Base-by-base conservation (phyloP, 2,329 filamentous ascomycete species). In the Epicoccum nigrum region DNA sequence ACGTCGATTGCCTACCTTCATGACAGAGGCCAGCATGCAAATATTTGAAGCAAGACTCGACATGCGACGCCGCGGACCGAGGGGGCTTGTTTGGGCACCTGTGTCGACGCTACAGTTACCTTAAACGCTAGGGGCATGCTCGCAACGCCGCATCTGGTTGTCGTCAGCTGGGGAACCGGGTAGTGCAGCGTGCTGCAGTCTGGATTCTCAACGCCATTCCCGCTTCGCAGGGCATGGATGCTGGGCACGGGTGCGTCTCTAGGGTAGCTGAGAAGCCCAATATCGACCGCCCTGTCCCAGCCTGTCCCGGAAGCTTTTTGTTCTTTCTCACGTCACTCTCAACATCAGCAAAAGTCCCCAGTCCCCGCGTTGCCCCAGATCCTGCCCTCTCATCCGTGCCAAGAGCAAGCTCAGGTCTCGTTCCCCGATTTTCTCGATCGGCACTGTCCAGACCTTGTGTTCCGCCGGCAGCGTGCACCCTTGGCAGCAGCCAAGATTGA, bases 401-500 rank as follows among this genome's bases (percentile, higher is more conserved):
- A 25, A 37, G 30, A 16, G 25, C 27, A n/a, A 32, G 17, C 25
- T 20, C 32, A 16, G 43, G 30, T 34, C 16, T 38, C 21, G 38
- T 39, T 25, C 23, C 27, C 16, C 30, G 28, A 49, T 8, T 20
- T 20, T 15, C 16, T 45, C 28, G 38, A 35, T 45, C 45, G 38
- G 28, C 49, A 33, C 27, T 16, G 16, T 13, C 33, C 51, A 45
- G 41, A 45, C 51, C 49, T 44, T 35, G 58, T 55, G 59, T 62
- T 58, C 51, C 45, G 33, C 12, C 28, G 28, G 28, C 50, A 58
- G 45, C 35, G 56, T 58, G 60, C 43, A 12, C 44, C 42, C 62
- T 64, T 64, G 60, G 60, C 61, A 60, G 62, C 62, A 60, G 62
- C 62, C 62, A 65, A 65, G 60, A 59, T 54, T 35, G 38, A 47